These are phyloP conservation scores for Cokeromyces recurvatus DNA, from an alignment of 371 early-diverging fungal genomes.

Conservation along the genomic window DNA sequence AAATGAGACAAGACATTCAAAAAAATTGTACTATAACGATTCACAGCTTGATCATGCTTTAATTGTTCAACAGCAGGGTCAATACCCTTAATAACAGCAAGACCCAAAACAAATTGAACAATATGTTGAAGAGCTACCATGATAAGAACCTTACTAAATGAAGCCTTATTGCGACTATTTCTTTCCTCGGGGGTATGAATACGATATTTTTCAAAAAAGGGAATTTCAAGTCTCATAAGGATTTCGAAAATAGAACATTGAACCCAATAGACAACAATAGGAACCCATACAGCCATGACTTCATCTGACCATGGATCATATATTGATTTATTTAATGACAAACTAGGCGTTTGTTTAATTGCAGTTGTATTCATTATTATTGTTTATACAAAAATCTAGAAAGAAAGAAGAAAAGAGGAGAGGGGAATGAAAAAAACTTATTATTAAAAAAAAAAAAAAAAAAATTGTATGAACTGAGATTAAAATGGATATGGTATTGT, in stretches of 20 bases:
- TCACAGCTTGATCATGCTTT: constrained; percentile 7
- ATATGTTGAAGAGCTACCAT: constrained; percentile 53
- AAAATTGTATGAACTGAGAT: too few relatives aligned
- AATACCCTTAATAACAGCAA: constrained; percentile 18
- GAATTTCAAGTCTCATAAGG: constrained; percentile 49
- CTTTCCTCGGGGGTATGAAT: constrained; percentile 58
- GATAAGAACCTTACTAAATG: constrained; percentile 46
- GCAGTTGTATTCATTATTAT: background rate
- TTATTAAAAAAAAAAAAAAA: too few relatives aligned
- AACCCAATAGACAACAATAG: constrained; percentile 63
- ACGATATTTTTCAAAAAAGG: constrained; percentile 66
- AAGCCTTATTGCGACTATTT: constrained; percentile 55
- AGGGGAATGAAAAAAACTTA: too few relatives aligned
- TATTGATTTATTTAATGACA: background rate
- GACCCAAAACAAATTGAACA: constrained; percentile 32
- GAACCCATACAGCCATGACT: constrained; percentile 51
- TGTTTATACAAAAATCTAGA: background rate
- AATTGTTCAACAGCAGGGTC: constrained; percentile 13
- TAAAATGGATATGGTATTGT: too few relatives aligned
- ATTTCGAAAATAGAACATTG: constrained; percentile 60
- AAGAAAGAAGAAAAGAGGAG: constrained; percentile 1
- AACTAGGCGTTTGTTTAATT: too few relatives aligned
- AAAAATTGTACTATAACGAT: constrained; percentile 1
- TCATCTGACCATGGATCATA: constrained; percentile 41
- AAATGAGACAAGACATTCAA: background rate